Percentiles rank a stretch among this genome's conserved stretches.
Evolutionary conservation across 768 basidiomycete species (phyloP).

Genomic region (Exidia glandulosa): DNA sequence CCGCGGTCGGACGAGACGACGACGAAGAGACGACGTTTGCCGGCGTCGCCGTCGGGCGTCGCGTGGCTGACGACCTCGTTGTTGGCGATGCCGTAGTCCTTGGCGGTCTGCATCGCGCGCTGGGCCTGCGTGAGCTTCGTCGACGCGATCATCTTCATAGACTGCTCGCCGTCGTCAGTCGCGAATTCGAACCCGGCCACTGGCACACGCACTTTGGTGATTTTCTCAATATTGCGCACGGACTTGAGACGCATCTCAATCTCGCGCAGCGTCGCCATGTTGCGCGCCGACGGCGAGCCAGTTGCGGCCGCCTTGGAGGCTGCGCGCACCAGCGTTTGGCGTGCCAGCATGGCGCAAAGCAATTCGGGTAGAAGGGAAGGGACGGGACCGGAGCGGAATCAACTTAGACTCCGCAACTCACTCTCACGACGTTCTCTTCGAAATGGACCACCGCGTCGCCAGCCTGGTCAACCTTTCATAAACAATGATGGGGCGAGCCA

Average conservation of each 20-base stretch:
- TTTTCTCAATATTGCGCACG: slow-evolving; percentile 97
- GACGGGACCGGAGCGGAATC: too few species aligned
- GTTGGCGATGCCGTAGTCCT: slow-evolving; percentile 88
- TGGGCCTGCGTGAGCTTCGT: slow-evolving; percentile 94
- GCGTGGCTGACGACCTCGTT: slow-evolving; percentile 83
- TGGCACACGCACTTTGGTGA: slow-evolving; percentile 74
- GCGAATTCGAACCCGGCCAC: slow-evolving; percentile 7
- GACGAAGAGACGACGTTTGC: slow-evolving; percentile 77
- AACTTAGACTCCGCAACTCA: too few species aligned
- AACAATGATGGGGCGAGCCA: too few species aligned
- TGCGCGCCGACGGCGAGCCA: slow-evolving; percentile 47
- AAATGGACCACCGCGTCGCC: too few species aligned
- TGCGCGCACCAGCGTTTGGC: slow-evolving; percentile 33
- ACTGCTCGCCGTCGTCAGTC: slow-evolving; percentile 31
- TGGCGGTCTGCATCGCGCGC: slow-evolving; percentile 83
- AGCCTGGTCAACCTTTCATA: too few species aligned
- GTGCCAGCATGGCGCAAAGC: slow-evolving; percentile 36
- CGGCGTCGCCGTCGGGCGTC: slow-evolving; percentile 37
- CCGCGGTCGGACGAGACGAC: slow-evolving; percentile 98
- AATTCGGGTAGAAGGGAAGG: too few species aligned
- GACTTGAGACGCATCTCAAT: slow-evolving; percentile 95
- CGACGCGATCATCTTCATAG: slow-evolving; percentile 99
- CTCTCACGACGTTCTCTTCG: too few species aligned
- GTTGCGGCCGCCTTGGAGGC: slow-evolving; percentile 25
- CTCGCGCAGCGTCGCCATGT: slow-evolving; percentile 96